A percentile compares a stretch with the other conserved stretches of the same genome.
Evolutionary conservation across 2,329 filamentous ascomycete species (phyloP).

Genomic region (Ceratocystis destructans): DNA sequence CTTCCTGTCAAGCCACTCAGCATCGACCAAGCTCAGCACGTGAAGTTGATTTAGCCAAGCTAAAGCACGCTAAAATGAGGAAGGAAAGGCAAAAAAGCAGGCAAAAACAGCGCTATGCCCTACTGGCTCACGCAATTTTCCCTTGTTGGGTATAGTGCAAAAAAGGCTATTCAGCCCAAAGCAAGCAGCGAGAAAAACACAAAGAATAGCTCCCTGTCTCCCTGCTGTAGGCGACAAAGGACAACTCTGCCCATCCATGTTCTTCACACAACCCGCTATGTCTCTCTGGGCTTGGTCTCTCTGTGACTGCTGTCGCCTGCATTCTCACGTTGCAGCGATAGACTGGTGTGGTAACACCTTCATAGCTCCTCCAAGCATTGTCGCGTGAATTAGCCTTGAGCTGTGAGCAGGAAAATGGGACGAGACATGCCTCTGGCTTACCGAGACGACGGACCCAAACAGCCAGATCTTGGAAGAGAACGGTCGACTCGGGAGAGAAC

Average conservation of each 20-base stretch:
- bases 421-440: slow-evolving; percentile 1
- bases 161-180: slow-evolving; percentile 4
- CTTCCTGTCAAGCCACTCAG: not conserved
- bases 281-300: too few species aligned
- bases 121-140: not conserved
- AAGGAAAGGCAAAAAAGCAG: too few species aligned
- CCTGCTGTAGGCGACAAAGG: too few species aligned
- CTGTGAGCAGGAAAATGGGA: not conserved
- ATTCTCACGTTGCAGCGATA: not conserved
- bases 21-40: not conserved
- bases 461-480: too few species aligned
- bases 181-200: not conserved
- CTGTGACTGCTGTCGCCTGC: too few species aligned
- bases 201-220: not conserved
- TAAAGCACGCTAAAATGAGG: too few species aligned
- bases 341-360: not conserved
- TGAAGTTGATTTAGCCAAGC: slow-evolving; percentile 3
- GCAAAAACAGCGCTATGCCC: not conserved
- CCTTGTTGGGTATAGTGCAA: not conserved
- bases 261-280: too few species aligned
- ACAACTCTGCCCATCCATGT: too few species aligned
- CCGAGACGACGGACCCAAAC: not conserved
- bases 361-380: not conserved
- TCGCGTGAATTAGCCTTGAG: not conserved
- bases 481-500: too few species aligned